Evolutionary conservation across 495 filamentous ascomycete genomes (phyloP), one percentile per base, ranked within the genome.

Genomic region (Hypoxylon lienhwacheense): DNA sequence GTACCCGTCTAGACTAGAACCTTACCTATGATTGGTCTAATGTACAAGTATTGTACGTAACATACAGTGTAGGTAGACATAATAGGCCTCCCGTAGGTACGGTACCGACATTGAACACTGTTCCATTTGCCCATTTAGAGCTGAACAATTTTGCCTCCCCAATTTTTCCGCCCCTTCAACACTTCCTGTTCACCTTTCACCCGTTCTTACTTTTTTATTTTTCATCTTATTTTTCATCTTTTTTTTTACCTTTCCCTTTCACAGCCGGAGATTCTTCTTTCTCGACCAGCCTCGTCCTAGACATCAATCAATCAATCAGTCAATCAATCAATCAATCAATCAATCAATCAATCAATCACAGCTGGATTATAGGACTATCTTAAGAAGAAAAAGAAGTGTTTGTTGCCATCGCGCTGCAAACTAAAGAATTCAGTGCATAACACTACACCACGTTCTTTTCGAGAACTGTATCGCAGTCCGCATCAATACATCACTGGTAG

Each of bases 131-230:
- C n/a, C n/a, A 15, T 55, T 25, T 32, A 42, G 35, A 55, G 58
- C 58, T 61, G 52, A 61, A 61, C 47, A 61, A 61, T 55, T 61
- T 61, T 61, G 52, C 58, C 47, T 59, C 64, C 61, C 64, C 61
- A 50, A 16, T 61, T 61, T 61, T 53, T 33, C 19, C 26, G 24
- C 49, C 53, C 53, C 47, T 58, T 47, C 41, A 47, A 41, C 28
- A 40, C 34, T 58, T 55, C 37, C 29, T 41, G 12, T 55, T 49
- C 46, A 32, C 33, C 35, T 64, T 36, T 46, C 29, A 53, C 60
- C 39, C 51, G 60, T 55, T 53, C 41, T 44, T 24, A 60, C 40
- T 15, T 50, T 42, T 58, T 26, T 31, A 31, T 31, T 49, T 57
- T 58, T 55, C 37, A 22, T 41, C n/a, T 55, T 49, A 40, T 25